phyloP scores from a whole-genome alignment of 176 grass and related monocot species.

The Rhipidocladum racemiflorum region DNA sequence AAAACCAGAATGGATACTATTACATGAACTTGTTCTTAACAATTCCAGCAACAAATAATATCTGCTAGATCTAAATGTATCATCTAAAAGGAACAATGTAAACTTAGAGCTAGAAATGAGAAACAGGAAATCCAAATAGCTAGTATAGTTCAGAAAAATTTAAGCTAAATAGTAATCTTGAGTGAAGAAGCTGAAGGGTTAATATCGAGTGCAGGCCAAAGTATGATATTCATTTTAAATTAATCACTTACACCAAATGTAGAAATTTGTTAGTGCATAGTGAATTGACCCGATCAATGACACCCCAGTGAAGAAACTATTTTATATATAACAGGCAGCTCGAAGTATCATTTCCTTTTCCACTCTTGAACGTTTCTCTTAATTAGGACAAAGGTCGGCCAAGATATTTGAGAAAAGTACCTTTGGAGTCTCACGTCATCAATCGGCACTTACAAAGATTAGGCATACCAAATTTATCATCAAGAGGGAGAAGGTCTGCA shows the following conservation, averaged over 20 bases:
- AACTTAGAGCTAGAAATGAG: background rate
- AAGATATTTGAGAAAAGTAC: background rate
- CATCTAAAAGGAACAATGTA: background rate
- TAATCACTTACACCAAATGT: background rate
- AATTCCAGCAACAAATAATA: slow-evolving; percentile 33
- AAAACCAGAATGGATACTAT: slow-evolving; percentile 1
- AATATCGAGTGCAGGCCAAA: background rate
- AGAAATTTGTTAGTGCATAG: slow-evolving; percentile 1
- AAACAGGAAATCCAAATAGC: background rate
- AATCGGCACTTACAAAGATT: background rate
- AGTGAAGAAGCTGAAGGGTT: background rate
- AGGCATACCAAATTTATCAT: slow-evolving; percentile 16
- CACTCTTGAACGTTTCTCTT: slow-evolving; percentile 6
- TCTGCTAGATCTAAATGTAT: background rate
- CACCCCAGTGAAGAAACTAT: background rate
- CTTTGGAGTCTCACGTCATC: background rate
- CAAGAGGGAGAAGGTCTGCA: background rate
- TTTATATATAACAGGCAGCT: background rate
- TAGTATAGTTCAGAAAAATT: background rate
- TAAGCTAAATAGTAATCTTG: background rate
- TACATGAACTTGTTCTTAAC: slow-evolving; percentile 11
- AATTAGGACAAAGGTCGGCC: background rate
- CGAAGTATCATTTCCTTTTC: slow-evolving; percentile 9
- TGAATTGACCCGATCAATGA: background rate
- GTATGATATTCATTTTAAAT: background rate